Evolutionary conservation across 1,284 basidiomycete species (phyloP).

Genomic region (Marasmius fiardii): DNA sequence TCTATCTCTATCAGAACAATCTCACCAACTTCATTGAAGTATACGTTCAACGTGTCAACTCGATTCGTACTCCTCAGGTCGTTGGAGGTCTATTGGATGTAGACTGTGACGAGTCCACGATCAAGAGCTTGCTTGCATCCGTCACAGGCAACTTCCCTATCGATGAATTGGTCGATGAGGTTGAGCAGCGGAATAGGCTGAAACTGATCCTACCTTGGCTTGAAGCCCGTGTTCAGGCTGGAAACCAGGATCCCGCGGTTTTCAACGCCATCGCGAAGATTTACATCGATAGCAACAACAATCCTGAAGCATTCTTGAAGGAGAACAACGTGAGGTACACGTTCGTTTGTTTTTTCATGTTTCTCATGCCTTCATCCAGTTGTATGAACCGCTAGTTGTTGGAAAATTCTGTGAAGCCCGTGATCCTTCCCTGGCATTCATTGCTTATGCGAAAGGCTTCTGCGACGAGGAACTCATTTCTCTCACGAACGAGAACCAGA

Average conservation of each 20-base stretch:
- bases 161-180: constrained; percentile 96
- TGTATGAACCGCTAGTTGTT: constrained; percentile 95
- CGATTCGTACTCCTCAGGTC: constrained; percentile 97
- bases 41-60: constrained; percentile 98
- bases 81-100: constrained; percentile 97
- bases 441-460: constrained; percentile 99
- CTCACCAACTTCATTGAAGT: constrained; percentile 98
- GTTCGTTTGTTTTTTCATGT: not conserved
- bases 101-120: constrained; percentile 95
- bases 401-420: constrained; percentile 99
- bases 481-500: constrained; percentile 99
- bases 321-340: constrained; percentile 84
- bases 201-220: constrained; percentile 98
- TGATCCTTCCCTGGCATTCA: constrained; percentile 98
- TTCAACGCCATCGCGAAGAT: constrained; percentile 99
- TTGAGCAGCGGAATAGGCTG: constrained; percentile 93
- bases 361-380: constrained; percentile 34
- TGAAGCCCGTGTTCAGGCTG: constrained; percentile 88
- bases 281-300: constrained; percentile 98
- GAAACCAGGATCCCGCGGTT: constrained; percentile 89
- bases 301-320: constrained; percentile 96
- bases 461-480: constrained; percentile 97
- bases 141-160: constrained; percentile 98
- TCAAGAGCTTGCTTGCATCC: constrained; percentile 91
- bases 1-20: constrained; percentile 98